Evolutionary conservation across 2,329 filamentous ascomycete genomes (phyloP).

Genomic region (Cordyceps pruinosa): DNA sequence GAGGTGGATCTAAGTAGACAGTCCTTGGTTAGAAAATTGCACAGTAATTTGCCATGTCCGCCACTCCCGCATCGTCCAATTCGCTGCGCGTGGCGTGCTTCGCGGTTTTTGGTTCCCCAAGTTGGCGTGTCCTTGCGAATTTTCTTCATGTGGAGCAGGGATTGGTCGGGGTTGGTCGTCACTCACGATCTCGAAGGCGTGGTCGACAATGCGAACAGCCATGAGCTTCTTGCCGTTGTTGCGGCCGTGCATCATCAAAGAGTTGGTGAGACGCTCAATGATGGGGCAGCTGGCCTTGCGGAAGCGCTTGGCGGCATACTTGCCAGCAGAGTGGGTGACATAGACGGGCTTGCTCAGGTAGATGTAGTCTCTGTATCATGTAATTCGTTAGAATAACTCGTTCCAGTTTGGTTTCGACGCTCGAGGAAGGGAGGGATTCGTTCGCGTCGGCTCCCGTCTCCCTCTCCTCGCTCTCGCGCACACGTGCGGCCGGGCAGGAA

Average conservation of each 20-base stretch:
- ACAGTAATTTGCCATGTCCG: neutral
- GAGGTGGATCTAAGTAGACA: conserved; percentile 78
- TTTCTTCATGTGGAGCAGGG: neutral
- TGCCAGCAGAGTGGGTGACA: conserved; percentile 96
- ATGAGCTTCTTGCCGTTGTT: conserved; percentile 99
- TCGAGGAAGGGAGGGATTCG: conserved; percentile 9
- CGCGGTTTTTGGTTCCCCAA: neutral
- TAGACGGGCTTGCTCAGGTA: conserved; percentile 99
- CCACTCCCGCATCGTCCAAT: neutral
- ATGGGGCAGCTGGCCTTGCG: conserved; percentile 99
- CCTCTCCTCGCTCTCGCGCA: neutral
- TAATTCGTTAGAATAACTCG: conserved; percentile 27
- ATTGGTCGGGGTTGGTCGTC: conserved; percentile 7
- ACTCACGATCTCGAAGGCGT: conserved; percentile 99
- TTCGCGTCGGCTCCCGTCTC: neutral
- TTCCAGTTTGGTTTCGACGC: conserved; percentile 10
- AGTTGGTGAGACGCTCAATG: conserved; percentile 99
- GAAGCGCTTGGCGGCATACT: conserved; percentile 99
- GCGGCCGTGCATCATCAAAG: conserved; percentile 99
- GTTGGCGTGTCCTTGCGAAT: neutral
- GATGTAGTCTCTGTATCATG: conserved; percentile 81
- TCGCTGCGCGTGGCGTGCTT: neutral
- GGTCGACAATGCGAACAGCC: conserved; percentile 98
- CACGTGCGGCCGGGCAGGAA: neutral
- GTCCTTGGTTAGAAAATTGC: conserved; percentile 22